Evolutionary conservation across 805 yeast species (phyloP), one percentile per base, ranked within the genome.

Genomic region (Wickerhamomyces mucosus): DNA sequence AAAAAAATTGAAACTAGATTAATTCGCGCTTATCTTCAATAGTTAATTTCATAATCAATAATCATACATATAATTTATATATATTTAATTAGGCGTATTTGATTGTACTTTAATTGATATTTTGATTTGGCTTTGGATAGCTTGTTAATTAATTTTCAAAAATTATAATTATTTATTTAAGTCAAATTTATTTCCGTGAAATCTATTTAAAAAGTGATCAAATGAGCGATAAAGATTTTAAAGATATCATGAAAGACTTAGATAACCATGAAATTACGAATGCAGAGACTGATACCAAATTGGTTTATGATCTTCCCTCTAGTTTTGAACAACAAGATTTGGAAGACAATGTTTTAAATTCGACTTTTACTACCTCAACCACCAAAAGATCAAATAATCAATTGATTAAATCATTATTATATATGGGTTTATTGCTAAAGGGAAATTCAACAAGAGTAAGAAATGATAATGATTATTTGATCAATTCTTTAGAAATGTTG

Each of bases 401-500:
- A 18, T 22, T 37, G 10, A 36, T 41, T 7, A 28, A 35, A 21
- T 41, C 45, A 3, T 26, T 41, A 11, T 26, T 41, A 1, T 35
- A 35, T 14, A 35, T 37, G 38, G 39, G 45, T 5, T 33, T 37
- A 12, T 14, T 41, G 3, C 18, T 41, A 8, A 35, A 27, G 15
- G 36, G 36, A 3, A 31, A 33, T 14, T 29, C 15, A 3, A 26
- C 29, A 12, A 21, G 31, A 18, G 12, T 23, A 13, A 23, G 26
- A 12, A 23, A 24, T 5, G 20, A 24, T 1, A 31, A 31, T 21
- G 42, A 37, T 21, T 26, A 28, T 7, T 17, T 43, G 16, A 34
- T 43, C 7, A 29, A 37, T 16, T n/a, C 36, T 4, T 16, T 43
- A 17, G 46, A 43, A 20, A 31, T 37, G 4, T 15, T 38, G 5